phyloP scores from a whole-genome alignment of 768 basidiomycete genomes.

The Cystobasidium onofrii region DNA sequence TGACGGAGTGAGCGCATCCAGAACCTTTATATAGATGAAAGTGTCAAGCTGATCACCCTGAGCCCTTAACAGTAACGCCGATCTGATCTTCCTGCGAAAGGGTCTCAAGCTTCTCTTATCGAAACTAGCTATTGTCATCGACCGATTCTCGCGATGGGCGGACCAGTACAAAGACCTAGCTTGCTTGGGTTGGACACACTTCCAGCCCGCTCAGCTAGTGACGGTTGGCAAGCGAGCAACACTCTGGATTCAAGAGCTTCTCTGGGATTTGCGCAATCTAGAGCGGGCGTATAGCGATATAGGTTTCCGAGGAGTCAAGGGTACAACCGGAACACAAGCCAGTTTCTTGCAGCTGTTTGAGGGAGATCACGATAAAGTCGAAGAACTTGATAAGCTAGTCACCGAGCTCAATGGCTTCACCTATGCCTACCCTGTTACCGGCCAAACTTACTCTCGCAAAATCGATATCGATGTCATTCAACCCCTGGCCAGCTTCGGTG shows the following conservation, averaged over 20 bases:
- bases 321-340: conserved; percentile 97
- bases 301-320: conserved; percentile 96
- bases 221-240: conserved; percentile 96
- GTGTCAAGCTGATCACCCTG: background rate
- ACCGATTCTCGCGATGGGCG: conserved; percentile 76
- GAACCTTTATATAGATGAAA: background rate
- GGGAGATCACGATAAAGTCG: conserved; percentile 90
- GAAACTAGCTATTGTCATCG: conserved; percentile 83
- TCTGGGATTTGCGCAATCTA: conserved; percentile 93
- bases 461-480: conserved; percentile 88
- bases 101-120: conserved; percentile 74
- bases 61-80: conserved; percentile 68
- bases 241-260: conserved; percentile 93
- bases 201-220: conserved; percentile 95
- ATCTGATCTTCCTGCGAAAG: conserved; percentile 88
- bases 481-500: conserved; percentile 76
- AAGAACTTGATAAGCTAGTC: conserved; percentile 76
- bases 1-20: conserved; percentile 68
- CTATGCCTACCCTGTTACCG: conserved; percentile 94
- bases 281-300: conserved; percentile 80
- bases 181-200: conserved; percentile 95
- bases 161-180: conserved; percentile 76
- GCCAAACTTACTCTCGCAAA: conserved; percentile 97
- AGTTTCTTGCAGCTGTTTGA: conserved; percentile 90
- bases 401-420: conserved; percentile 84